Evolutionary conservation across 2,329 filamentous ascomycete genomes (phyloP), one percentile per base, ranked within the genome.

Genomic region (Scytalidium sp.): DNA sequence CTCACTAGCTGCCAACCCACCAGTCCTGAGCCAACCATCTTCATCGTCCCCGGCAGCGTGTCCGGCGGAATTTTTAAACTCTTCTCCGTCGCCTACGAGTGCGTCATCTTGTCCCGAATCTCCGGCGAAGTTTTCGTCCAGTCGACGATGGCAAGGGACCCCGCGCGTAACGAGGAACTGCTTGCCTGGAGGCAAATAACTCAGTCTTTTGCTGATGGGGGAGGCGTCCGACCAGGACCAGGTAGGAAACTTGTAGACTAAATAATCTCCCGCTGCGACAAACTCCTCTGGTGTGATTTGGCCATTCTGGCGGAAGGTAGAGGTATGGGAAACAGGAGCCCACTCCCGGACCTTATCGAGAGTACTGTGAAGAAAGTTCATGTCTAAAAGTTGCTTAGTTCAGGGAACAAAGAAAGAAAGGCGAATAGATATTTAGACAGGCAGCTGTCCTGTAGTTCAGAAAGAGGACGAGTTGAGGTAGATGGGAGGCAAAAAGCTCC

Each of bases 211-310:
- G 54, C 82, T 79, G 1, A 85, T 81, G n/a, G 85, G 83, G 49
- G 93, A 88, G 58, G 93, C 92, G 62, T 94, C 90, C 57, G 88
- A 85, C 94, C 94, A 99, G 45, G 90, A 88, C 94, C 94, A 99
- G 51, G 93, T 96, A 8, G 93, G 94, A 73, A 99, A 99, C 76
- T 97, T 97, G 84, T 95, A 96, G 64, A 96, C 92, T 32, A 99
- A 84, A 69, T 97, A 99, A 75, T 99, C 94, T 61, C 94, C 94
- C 3, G 94, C 94, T 3, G 88, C 87, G 45, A 97, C 79, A 70
- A 99, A 99, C 78, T 99, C 94, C 65, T 97, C 93, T 17, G 93
- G 93, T 0, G 93, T 97, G 71, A 99, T 94, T 74, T 97, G 89
- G 58, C 94, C 94, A 3, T 92, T 96, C 62, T 83, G 81, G 61